Evolutionary conservation across 306 rosid genomes (phyloP), one percentile per base, ranked within the genome.

Genomic region (Astragalus glycyphyllos): DNA sequence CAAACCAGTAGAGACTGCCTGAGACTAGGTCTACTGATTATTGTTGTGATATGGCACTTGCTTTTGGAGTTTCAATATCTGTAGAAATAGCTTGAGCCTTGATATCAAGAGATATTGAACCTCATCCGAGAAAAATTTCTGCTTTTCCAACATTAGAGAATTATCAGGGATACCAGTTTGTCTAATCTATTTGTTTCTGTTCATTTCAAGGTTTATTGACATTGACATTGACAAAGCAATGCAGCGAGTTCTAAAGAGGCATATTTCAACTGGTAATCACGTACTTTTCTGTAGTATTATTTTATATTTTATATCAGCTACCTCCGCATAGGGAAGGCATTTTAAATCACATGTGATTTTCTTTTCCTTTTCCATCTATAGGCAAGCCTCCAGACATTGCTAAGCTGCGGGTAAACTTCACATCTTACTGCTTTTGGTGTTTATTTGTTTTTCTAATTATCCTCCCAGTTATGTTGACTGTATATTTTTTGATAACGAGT

Each of bases 241-340:
- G 97, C 86, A 87, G 40, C 87, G 97, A 65, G 98, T 90, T 51
- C 62, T 87, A 47, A 89, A 77, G 67, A 89, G 97, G 84, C 98
- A 94, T 54, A 82, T 90, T 78, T 85, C 88, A 61, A 89, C 96
- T 16, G 98, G 98, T 90, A 31, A 7, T 20, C 73, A 65, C 57
- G 13, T 49, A 16, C 41, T 63, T 56, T 61, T 68, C 42, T 6
- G 15, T 38, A 40, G 15, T 65, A 64, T 26, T 54, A 17, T 54
- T 40, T 1, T 40, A 34, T 20, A 20, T 20, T 20, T 0, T 20
- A 40, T 53, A 40, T 56, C 61, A 32, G 14, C 77, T 77, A 8
- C 61, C 12, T 41, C 34, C 32, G 8, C 12, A 60, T 57, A 46
- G 20, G 40, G 41, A 44, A 34, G 20, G 35, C 56, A 46, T 66